phyloP scores from a whole-genome alignment of 1,284 basidiomycete species.

The Phaffia rhodozyma region DNA sequence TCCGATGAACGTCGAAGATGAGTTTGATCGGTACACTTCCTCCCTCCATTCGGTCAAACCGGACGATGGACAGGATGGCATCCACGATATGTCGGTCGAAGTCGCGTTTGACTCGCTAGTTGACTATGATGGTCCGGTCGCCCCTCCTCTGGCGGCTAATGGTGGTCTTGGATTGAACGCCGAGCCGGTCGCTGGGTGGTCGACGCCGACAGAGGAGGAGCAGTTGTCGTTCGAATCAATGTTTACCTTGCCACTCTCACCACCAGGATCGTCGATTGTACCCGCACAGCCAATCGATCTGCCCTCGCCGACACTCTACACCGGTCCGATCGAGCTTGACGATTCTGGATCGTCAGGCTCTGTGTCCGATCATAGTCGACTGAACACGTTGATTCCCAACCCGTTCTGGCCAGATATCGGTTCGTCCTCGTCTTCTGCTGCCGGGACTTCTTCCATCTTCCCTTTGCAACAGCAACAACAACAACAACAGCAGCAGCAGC shows the following conservation, averaged over 20 bases:
- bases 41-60: conserved; percentile 28
- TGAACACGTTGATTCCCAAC: too few relatives aligned
- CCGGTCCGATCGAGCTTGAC: too few relatives aligned
- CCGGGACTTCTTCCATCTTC: conserved; percentile 14
- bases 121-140: conserved; percentile 9
- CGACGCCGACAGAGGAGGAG: neutral
- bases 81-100: neutral
- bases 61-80: conserved; percentile 24
- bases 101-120: conserved; percentile 14
- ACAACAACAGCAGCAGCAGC: conserved; percentile 19
- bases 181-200: neutral
- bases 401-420: too few relatives aligned
- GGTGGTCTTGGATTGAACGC: neutral
- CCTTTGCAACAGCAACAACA: conserved; percentile 13
- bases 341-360: too few relatives aligned
- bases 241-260: conserved; percentile 7
- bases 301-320: conserved; percentile 9
- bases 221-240: conserved; percentile 3
- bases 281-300: neutral
- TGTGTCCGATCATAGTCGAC: too few relatives aligned
- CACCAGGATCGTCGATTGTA: neutral
- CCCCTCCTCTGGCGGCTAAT: neutral
- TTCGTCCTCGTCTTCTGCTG: too few relatives aligned
- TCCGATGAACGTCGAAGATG: conserved; percentile 20
- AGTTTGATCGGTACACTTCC: conserved; percentile 22